A percentile compares a stretch with the other conserved stretches of the same genome.
These are phyloP conservation scores for Cyclocybe aegerita DNA, from an alignment of 768 basidiomycete species.

Conservation along the genomic window DNA sequence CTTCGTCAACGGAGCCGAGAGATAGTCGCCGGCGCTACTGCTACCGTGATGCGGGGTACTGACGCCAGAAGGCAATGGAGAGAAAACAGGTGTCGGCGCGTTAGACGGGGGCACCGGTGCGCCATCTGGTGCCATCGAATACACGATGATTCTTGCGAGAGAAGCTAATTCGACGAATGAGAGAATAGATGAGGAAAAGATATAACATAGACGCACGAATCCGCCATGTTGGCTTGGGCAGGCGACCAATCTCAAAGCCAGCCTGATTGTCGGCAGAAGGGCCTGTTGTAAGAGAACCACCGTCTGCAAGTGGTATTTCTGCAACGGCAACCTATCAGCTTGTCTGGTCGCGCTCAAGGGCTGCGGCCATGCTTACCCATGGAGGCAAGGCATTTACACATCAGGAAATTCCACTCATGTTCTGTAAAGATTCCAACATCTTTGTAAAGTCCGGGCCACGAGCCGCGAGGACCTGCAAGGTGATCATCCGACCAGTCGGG, in stretches of 20 bases:
- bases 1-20: constrained; percentile 58
- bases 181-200: constrained; percentile 11
- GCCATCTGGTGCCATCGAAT: constrained; percentile 79
- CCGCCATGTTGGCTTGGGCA: constrained; percentile 73
- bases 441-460: constrained; percentile 77
- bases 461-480: constrained; percentile 28
- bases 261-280: constrained; percentile 73
- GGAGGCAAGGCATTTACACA: constrained; percentile 85
- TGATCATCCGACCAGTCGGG: constrained; percentile 52
- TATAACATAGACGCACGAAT: constrained; percentile 49
- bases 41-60: constrained; percentile 54
- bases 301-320: constrained; percentile 75
- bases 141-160: constrained; percentile 82
- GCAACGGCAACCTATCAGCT: constrained; percentile 8
- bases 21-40: constrained; percentile 51
- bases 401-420: constrained; percentile 80
- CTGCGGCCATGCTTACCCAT: constrained; percentile 55
- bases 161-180: constrained; percentile 48
- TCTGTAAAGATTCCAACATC: constrained; percentile 88
- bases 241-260: constrained; percentile 69
- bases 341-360: neutral
- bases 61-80: constrained; percentile 65
- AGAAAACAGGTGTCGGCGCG: constrained; percentile 70
- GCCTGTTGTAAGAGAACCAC: constrained; percentile 74
- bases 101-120: constrained; percentile 56